Conservation (phyloP, 2,329 filamentous ascomycete species). For the Sordariomycetes sp. region DNA sequence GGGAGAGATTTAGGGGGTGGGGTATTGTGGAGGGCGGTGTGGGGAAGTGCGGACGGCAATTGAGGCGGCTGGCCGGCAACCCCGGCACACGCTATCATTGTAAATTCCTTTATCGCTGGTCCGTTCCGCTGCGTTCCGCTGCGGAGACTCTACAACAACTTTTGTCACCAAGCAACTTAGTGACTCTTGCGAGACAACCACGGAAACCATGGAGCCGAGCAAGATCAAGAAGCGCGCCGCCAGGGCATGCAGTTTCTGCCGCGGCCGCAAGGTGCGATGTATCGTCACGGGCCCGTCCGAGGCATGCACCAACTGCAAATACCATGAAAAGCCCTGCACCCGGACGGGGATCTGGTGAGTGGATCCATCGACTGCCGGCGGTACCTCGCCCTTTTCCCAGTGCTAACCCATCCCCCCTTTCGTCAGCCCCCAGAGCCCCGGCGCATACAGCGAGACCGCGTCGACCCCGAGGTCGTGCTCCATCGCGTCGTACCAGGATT, state of each 20-base stretch:
- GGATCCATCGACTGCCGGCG: background rate
- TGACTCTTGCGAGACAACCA: background rate
- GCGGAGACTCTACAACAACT: too few species aligned
- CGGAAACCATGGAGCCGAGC: background rate
- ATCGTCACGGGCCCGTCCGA: conserved; percentile 11
- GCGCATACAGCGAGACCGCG: background rate
- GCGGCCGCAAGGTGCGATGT: conserved; percentile 13
- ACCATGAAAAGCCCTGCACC: background rate
- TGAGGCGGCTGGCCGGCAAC: too few species aligned
- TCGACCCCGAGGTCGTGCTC: background rate
- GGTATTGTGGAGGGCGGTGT: too few species aligned
- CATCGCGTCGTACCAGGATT: background rate
- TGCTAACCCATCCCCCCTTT: background rate
- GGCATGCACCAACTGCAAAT: conserved; percentile 15
- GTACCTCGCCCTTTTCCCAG: background rate
- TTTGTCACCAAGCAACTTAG: background rate
- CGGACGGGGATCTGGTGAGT: background rate
- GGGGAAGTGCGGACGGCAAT: too few species aligned
- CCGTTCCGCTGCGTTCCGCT: too few species aligned
- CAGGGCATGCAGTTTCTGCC: conserved; percentile 11
- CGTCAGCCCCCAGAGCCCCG: background rate
- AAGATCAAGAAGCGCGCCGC: conserved; percentile 11
- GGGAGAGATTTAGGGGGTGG: too few species aligned
- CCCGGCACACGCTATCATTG: too few species aligned
- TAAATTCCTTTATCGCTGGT: too few species aligned